Conservation (phyloP, 768 basidiomycete genomes). For the Coprinellus micaceus region DNA sequence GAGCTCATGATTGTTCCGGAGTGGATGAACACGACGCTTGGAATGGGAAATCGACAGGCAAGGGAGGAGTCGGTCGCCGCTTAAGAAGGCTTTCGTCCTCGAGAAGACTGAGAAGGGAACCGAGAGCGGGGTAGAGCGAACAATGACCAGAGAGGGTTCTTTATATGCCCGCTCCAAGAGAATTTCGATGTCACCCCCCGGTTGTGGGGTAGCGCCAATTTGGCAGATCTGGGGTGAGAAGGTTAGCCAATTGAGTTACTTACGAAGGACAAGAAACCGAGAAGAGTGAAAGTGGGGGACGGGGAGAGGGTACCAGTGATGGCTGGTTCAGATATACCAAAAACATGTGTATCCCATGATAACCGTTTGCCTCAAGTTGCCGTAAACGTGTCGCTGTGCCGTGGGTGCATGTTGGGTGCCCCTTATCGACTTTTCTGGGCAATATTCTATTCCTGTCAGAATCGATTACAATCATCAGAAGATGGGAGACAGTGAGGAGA, state of each 20-base stretch:
- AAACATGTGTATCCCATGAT: neutral
- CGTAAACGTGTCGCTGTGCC: too few species aligned
- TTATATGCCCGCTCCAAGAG: neutral
- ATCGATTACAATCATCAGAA: too few species aligned
- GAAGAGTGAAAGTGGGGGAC: neutral
- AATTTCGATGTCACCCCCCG: neutral
- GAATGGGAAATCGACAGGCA: neutral
- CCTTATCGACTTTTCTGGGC: too few species aligned
- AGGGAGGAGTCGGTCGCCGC: neutral
- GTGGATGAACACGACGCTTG: neutral
- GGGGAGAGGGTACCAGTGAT: neutral
- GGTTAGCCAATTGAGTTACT: neutral
- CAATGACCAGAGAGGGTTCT: neutral
- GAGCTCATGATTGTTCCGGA: neutral
- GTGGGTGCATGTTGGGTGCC: too few species aligned
- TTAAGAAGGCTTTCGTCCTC: too few species aligned
- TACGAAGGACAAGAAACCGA: neutral
- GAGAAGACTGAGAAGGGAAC: neutral
- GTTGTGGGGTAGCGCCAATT: neutral
- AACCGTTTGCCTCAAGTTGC: neutral
- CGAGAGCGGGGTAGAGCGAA: neutral
- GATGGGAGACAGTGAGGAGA: too few species aligned
- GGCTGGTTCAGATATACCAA: conserved; percentile 2
- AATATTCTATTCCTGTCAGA: too few species aligned
- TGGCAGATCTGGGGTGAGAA: conserved; percentile 2